phyloP scores from a whole-genome alignment of 768 basidiomycete genomes.

The Russula earlei region DNA sequence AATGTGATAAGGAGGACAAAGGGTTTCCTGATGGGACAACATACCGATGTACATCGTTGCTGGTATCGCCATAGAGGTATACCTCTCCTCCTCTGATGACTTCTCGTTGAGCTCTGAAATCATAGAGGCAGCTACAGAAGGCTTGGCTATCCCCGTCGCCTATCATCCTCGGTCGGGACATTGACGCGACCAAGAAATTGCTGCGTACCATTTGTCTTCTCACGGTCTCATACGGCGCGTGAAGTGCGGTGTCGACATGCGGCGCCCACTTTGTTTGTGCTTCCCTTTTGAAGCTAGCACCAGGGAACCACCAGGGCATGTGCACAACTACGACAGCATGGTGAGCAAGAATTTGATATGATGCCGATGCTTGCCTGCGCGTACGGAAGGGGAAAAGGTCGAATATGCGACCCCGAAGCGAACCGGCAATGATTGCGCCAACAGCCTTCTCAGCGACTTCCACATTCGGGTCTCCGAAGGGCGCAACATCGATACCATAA shows the following conservation, averaged over 20 bases:
- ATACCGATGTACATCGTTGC: no score
- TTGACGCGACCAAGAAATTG: background rate
- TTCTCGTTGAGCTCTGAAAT: no score
- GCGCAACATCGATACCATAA: constrained; percentile 18
- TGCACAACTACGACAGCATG: background rate
- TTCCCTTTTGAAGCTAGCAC: background rate
- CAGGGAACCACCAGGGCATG: background rate
- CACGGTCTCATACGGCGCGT: constrained; percentile 5
- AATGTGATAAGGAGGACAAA: no score
- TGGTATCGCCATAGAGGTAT: no score
- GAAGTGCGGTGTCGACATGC: background rate
- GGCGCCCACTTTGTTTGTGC: background rate
- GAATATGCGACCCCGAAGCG: background rate
- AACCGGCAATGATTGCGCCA: no score
- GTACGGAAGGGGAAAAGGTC: background rate
- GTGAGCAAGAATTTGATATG: background rate
- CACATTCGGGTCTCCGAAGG: background rate
- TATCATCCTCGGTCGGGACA: no score
- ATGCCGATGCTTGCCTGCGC: background rate
- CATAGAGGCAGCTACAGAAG: no score
- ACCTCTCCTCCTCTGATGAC: no score
- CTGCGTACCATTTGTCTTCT: no score
- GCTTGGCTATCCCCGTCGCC: background rate
- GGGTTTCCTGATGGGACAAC: no score
- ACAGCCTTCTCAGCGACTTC: background rate